phyloP scores from a whole-genome alignment of 331 rosid genomes.

The Rhamnella rubrinervis region DNA sequence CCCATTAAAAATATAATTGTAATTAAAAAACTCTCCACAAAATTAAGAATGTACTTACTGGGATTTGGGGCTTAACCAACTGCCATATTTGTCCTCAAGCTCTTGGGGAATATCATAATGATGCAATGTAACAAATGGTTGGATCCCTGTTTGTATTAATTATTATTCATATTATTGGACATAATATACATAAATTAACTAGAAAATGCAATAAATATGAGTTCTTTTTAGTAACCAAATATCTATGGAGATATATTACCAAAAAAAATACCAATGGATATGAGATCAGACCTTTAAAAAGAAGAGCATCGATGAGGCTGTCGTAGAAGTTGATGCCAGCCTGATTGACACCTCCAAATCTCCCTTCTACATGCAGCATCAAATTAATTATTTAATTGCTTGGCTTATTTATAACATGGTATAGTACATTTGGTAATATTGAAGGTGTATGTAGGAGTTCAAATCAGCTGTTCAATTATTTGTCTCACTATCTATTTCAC shows the following conservation, averaged over 20 bases:
- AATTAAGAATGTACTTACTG: slow-evolving; percentile 5
- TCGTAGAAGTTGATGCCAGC: slow-evolving; percentile 9
- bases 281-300: neutral
- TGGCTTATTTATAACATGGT: too few species aligned
- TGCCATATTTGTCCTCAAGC: slow-evolving; percentile 16
- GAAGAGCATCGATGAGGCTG: slow-evolving; percentile 17
- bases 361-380: slow-evolving; percentile 4
- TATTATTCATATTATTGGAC: too few species aligned
- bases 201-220: too few species aligned
- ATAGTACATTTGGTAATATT: too few species aligned
- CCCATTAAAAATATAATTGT: neutral
- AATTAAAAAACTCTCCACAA: neutral
- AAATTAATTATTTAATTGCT: neutral
- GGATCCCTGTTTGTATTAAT: neutral
- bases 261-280: too few species aligned
- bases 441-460: too few species aligned
- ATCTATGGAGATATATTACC: neutral
- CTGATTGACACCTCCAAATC: slow-evolving; percentile 9
- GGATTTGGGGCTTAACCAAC: slow-evolving; percentile 14
- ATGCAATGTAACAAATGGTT: slow-evolving; percentile 14
- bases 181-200: too few species aligned
- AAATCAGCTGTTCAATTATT: too few species aligned
- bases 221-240: too few species aligned
- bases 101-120: slow-evolving; percentile 16
- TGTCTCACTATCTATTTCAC: too few species aligned